Percentiles rank a stretch among this genome's conserved stretches.
These are phyloP conservation scores for Olyra latifolia DNA, from an alignment of 176 grass and related monocot species.

Conservation along the genomic window DNA sequence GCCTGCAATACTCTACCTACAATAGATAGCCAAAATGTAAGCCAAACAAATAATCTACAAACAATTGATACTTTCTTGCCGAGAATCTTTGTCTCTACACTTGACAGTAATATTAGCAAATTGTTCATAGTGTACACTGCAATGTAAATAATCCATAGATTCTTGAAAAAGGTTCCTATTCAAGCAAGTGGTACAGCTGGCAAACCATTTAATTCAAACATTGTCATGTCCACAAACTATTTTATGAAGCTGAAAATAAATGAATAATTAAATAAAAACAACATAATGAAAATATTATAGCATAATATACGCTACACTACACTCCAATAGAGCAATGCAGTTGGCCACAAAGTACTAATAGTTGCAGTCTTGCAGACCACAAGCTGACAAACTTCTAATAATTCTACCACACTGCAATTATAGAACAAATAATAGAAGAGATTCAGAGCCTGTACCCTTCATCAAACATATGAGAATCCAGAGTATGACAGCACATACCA, in stretches of 20 bases:
- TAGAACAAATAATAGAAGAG: slow-evolving; percentile 32
- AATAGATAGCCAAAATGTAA: slow-evolving; percentile 38
- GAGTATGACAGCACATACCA: slow-evolving; percentile 80
- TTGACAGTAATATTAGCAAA: neutral
- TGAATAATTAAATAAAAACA: neutral
- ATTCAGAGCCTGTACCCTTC: slow-evolving; percentile 82
- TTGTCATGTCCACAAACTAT: neutral
- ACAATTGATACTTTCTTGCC: neutral
- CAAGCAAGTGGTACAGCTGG: neutral
- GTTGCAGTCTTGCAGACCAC: neutral
- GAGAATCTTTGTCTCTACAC: neutral
- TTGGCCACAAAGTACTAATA: neutral
- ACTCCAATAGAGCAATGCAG: neutral
- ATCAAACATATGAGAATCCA: slow-evolving; percentile 93
- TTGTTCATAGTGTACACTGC: neutral
- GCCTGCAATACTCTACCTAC: slow-evolving; percentile 78
- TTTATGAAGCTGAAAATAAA: neutral
- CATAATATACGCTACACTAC: neutral
- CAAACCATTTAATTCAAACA: neutral
- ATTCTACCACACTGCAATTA: neutral
- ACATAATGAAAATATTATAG: neutral
- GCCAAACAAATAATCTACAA: neutral
- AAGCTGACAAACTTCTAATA: neutral
- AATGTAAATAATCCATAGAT: neutral
- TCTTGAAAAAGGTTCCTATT: neutral